Conservation (phyloP, 225 moss, liverwort and hornwort species). For the Polytrichum commune region DNA sequence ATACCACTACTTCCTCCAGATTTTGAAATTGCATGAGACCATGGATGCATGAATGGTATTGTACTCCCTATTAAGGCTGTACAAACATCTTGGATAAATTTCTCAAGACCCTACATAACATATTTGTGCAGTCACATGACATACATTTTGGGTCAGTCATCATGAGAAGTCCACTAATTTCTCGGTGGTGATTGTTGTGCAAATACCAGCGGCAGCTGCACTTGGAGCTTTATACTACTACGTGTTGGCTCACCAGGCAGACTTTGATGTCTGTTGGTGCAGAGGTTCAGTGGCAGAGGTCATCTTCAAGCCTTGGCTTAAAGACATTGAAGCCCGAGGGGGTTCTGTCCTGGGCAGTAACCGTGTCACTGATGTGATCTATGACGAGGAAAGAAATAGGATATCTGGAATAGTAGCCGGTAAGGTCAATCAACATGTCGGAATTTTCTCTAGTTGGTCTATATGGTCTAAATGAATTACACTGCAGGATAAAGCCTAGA, state of each 20-base stretch:
- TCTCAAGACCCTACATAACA: no score
- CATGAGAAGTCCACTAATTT: no score
- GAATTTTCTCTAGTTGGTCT: not conserved
- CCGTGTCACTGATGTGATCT: slow-evolving; percentile 52
- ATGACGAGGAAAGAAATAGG: slow-evolving; percentile 43
- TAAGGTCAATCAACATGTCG: slow-evolving; percentile 19
- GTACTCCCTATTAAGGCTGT: no score
- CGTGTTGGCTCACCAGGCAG: slow-evolving; percentile 67
- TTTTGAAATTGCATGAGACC: no score
- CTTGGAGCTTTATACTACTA: slow-evolving; percentile 59
- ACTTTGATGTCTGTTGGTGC: slow-evolving; percentile 74
- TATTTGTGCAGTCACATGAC: no score
- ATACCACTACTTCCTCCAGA: no score
- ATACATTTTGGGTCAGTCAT: no score
- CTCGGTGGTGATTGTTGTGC: not conserved
- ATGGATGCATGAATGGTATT: no score
- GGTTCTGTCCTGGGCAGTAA: slow-evolving; percentile 45
- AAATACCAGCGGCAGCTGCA: slow-evolving; percentile 57
- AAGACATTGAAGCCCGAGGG: slow-evolving; percentile 43
- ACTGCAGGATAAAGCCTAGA: no score
- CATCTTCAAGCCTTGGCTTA: slow-evolving; percentile 66
- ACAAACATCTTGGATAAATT: no score
- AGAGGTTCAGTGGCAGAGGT: slow-evolving; percentile 57
- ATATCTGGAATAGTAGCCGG: slow-evolving; percentile 49
- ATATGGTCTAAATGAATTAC: no score